These are phyloP conservation scores for Schizosaccharomyces lindneri DNA, from an alignment of 805 yeast genomes.

Conservation along the genomic window DNA sequence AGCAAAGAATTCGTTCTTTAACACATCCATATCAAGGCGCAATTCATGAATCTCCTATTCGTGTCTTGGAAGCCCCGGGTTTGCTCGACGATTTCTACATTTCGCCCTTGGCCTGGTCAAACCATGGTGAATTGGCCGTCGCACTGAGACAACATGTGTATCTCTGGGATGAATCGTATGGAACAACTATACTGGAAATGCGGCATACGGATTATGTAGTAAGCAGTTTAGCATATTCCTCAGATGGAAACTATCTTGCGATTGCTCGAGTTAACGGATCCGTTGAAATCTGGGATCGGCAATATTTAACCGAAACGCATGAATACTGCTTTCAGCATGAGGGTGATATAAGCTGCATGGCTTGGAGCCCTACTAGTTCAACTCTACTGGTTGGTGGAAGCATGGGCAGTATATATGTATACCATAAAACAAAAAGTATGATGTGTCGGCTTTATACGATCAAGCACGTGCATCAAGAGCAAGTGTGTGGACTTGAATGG, in stretches of 20 bases:
- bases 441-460: neutral
- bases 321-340: conserved; percentile 53
- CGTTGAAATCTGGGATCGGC: conserved; percentile 84
- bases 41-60: conserved; percentile 16
- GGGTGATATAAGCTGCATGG: conserved; percentile 56
- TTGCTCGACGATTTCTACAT: conserved; percentile 77
- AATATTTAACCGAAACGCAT: conserved; percentile 35
- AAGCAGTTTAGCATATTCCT: conserved; percentile 35
- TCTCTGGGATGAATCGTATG: conserved; percentile 30
- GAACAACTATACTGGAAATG: conserved; percentile 21
- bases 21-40: neutral
- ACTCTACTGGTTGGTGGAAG: neutral
- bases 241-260: conserved; percentile 64
- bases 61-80: conserved; percentile 91
- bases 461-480: conserved; percentile 13
- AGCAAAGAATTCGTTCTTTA: neutral
- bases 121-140: conserved; percentile 56
- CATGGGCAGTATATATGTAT: neutral
- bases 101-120: conserved; percentile 71
- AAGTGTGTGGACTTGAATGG: conserved; percentile 72
- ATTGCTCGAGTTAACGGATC: conserved; percentile 66
- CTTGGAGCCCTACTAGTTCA: conserved; percentile 32
- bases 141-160: conserved; percentile 68
- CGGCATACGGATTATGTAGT: conserved; percentile 15
- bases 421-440: neutral